Evolutionary conservation across 352 stramenopile species (phyloP).

Genomic region (Globisporangium viniferum): DNA sequence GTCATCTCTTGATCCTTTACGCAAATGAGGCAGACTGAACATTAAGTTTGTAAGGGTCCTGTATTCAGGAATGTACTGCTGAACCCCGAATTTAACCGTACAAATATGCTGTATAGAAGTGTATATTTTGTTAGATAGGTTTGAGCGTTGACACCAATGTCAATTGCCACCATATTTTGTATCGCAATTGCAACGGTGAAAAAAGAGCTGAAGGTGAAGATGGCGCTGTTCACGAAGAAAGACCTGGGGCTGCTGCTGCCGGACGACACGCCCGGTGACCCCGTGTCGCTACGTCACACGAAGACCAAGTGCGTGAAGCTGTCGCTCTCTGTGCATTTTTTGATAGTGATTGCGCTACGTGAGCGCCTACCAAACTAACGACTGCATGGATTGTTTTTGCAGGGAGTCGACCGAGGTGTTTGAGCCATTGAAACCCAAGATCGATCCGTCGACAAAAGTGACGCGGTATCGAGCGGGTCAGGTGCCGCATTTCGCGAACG

Average conservation of each 20-base stretch:
- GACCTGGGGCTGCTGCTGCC: conserved; percentile 78
- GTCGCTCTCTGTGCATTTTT: neutral
- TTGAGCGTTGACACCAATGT: neutral
- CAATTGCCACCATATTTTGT: neutral
- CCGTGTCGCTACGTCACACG: conserved; percentile 77
- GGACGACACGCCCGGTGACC: conserved; percentile 75
- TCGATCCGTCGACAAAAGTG: conserved; percentile 81
- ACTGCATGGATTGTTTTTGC: conserved; percentile 2
- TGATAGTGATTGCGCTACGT: neutral
- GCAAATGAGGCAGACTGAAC: conserved; percentile 2
- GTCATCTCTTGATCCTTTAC: neutral
- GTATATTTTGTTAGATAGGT: neutral
- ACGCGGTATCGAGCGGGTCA: conserved; percentile 80
- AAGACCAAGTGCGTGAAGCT: conserved; percentile 38
- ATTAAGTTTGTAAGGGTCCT: neutral
- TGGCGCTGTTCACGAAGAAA: conserved; percentile 88
- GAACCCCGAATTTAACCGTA: neutral
- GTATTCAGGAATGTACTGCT: neutral
- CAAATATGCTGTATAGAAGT: neutral
- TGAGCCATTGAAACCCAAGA: conserved; percentile 71
- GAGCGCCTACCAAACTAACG: neutral
- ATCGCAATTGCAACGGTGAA: neutral
- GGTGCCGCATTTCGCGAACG: conserved; percentile 68
- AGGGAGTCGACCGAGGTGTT: conserved; percentile 74
- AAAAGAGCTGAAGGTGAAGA: conserved; percentile 15